Evolutionary conservation across 2,329 filamentous ascomycete genomes (phyloP), one percentile per base, ranked within the genome.

Genomic region (Ramularia collo-cygni): DNA sequence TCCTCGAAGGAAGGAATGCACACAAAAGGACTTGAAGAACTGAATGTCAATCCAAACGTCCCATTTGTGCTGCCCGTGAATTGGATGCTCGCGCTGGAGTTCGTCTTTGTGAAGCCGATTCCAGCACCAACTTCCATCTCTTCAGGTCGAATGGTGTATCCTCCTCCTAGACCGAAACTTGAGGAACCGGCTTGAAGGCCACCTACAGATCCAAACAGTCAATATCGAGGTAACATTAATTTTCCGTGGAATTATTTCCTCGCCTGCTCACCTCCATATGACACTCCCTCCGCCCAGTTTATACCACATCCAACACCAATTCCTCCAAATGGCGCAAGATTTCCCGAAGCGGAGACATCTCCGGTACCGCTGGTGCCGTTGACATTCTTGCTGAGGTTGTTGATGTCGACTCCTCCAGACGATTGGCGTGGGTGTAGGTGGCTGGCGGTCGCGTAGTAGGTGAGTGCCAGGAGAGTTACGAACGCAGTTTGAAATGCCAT

Each of bases 111-210:
- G 16, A 49, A 41, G 6, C 48, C 48, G 17, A 51, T 49, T 3
- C 46, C 48, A 9, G 35, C 34, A 3, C 43, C 46, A 18, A 51
- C 32, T 12, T 38, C 33, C 41, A 51, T 37, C 7, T 35, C 41
- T 3, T 37, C 32, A 4, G 41, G 43, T 12, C 40, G 43, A 21
- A 51, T 48, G 6, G 15, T 46, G 32, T 40, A 51, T 0, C 48
- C 48, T 8, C 48, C 46, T 10, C 48, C 48, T n/a, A 51, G 42
- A 7, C 48, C 48, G 28, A 49, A 49, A 28, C 34, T 42, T 4
- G 36, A 15, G 15, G 46, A 46, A 14, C 48, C 48, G 21, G 41
- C 46, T n/a, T 43, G 31, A 2, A 51, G 15, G 5, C 48, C 48
- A 28, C 48, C 48, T 50, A 15, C 1, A 15, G 24, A 21, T n/a